Percentiles rank a stretch among this genome's conserved stretches.
phyloP scores from a whole-genome alignment of 495 filamentous ascomycete genomes.

The Xylaria intraflava region DNA sequence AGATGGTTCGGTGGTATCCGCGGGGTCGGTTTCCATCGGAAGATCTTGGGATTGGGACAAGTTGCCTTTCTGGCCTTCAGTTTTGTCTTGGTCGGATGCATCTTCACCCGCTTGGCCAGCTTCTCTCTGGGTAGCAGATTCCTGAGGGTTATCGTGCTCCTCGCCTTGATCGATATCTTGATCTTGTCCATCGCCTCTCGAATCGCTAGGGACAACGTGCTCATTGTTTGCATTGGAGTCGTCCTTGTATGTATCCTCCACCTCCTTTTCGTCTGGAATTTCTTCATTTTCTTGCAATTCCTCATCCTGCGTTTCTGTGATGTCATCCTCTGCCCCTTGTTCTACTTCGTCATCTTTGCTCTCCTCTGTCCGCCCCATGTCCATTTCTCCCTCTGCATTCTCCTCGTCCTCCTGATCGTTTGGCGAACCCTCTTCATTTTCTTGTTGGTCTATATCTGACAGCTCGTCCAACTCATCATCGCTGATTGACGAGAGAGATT shows the following conservation, averaged over 20 bases:
- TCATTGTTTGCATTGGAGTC: conserved; percentile 52
- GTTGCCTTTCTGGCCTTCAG: conserved; percentile 43
- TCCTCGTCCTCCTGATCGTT: conserved; percentile 27
- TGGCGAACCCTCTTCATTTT: conserved; percentile 30
- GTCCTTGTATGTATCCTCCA: conserved; percentile 36
- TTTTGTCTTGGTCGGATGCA: conserved; percentile 43
- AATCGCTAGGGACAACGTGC: conserved; percentile 62
- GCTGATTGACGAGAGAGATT: conserved; percentile 37
- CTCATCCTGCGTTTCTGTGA: conserved; percentile 30
- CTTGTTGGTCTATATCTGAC: conserved; percentile 41
- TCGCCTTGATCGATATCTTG: conserved; percentile 43
- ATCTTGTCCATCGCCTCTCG: conserved; percentile 50
- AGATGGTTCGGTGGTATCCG: conserved; percentile 38
- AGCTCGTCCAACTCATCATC: conserved; percentile 53
- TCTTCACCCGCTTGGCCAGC: conserved; percentile 44
- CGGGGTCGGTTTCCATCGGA: conserved; percentile 38
- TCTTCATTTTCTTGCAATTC: conserved; percentile 43
- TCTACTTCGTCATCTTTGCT: conserved; percentile 27
- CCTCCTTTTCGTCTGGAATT: conserved; percentile 26
- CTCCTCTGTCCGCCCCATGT: conserved; percentile 14
- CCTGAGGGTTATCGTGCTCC: conserved; percentile 35
- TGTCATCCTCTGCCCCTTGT: conserved; percentile 22
- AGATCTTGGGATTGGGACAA: conserved; percentile 47
- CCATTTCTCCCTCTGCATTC: conserved; percentile 22
- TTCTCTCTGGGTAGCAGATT: conserved; percentile 40